phyloP scores from a whole-genome alignment of 495 filamentous ascomycete genomes.

The Lasiosphaeris hirsuta region DNA sequence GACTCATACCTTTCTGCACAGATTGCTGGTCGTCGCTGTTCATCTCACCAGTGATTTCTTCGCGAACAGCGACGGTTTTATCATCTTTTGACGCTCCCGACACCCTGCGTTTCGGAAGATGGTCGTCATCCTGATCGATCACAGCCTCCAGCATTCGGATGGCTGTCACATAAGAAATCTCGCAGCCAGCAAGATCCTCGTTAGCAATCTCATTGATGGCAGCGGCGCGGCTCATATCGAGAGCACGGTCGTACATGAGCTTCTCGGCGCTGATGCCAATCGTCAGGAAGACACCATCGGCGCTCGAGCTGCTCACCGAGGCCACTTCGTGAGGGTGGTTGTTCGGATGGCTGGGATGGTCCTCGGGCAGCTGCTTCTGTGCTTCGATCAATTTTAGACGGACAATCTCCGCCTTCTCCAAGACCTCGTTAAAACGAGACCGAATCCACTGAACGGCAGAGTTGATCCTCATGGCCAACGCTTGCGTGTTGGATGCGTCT shows the following conservation, averaged over 20 bases:
- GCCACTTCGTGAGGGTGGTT: constrained; percentile 57
- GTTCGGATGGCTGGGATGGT: constrained; percentile 80
- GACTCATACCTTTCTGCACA: constrained; percentile 61
- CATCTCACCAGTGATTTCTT: constrained; percentile 55
- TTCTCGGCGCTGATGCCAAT: constrained; percentile 89
- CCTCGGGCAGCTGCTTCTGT: constrained; percentile 75
- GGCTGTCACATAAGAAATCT: constrained; percentile 89
- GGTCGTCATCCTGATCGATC: constrained; percentile 78
- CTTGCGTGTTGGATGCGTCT: constrained; percentile 44
- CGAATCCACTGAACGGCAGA: constrained; percentile 93
- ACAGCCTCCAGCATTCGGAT: constrained; percentile 93
- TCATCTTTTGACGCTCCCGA: constrained; percentile 40
- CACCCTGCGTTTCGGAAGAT: constrained; percentile 43
- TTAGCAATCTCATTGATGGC: constrained; percentile 94
- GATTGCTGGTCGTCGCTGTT: constrained; percentile 69
- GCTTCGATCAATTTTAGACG: constrained; percentile 81
- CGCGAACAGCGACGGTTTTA: constrained; percentile 36
- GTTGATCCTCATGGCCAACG: constrained; percentile 76
- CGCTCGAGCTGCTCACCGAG: constrained; percentile 56
- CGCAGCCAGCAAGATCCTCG: constrained; percentile 83
- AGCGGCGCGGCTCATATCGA: constrained; percentile 92
- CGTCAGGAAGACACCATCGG: constrained; percentile 50
- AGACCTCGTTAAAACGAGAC: constrained; percentile 87
- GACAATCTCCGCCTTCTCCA: constrained; percentile 92
- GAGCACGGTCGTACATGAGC: constrained; percentile 94